These are phyloP conservation scores for Aspergillus haitiensis DNA, from an alignment of 495 filamentous ascomycete genomes.

Conservation along the genomic window DNA sequence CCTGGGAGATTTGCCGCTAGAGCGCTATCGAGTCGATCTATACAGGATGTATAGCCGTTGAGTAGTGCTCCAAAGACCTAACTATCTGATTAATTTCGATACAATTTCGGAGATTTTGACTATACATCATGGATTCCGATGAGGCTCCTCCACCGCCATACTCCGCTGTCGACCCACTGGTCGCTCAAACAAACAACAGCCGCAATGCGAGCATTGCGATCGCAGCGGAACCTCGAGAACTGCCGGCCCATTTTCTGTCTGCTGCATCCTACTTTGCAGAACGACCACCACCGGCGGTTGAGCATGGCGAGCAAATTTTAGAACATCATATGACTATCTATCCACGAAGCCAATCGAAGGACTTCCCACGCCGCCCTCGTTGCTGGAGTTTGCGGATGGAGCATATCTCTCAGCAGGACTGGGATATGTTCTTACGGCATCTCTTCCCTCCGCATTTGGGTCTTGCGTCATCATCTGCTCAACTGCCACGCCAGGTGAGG, in stretches of 20 bases:
- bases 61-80: conserved; percentile 10
- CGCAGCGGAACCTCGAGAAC: conserved; percentile 9
- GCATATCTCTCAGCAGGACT: conserved; percentile 50
- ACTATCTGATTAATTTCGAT: conserved; percentile 5
- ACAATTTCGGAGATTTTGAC: background rate
- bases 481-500: conserved; percentile 42
- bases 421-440: conserved; percentile 52
- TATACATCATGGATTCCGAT: conserved; percentile 39
- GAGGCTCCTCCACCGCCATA: conserved; percentile 50
- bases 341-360: conserved; percentile 45
- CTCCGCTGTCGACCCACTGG: conserved; percentile 45
- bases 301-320: conserved; percentile 29
- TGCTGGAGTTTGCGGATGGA: conserved; percentile 40
- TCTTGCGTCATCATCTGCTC: conserved; percentile 40
- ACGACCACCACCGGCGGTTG: conserved; percentile 33
- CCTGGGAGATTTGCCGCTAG: background rate
- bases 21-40: conserved; percentile 26
- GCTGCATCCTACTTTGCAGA: conserved; percentile 49
- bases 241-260: conserved; percentile 42
- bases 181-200: conserved; percentile 27
- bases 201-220: conserved; percentile 20
- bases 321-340: conserved; percentile 48
- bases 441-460: conserved; percentile 47
- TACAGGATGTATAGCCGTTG: conserved; percentile 27
- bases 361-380: conserved; percentile 49